Percentiles rank a stretch among this genome's conserved stretches.
These are phyloP conservation scores for Daldinia childiae DNA, from an alignment of 495 filamentous ascomycete genomes.

Conservation along the genomic window DNA sequence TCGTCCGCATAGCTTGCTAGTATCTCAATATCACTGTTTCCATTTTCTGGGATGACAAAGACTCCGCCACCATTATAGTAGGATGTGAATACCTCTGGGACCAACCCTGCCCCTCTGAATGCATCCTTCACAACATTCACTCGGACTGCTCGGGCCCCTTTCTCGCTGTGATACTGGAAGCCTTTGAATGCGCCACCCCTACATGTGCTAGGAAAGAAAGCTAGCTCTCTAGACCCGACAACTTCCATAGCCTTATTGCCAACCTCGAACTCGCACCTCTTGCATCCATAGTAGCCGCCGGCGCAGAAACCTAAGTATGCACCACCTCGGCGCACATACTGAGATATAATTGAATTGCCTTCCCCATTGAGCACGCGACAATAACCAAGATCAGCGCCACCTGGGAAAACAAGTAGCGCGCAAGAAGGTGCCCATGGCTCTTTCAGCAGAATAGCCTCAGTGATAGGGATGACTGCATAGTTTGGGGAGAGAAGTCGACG, in stretches of 20 bases:
- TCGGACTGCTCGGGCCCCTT: conserved; percentile 77
- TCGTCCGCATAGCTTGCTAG: conserved; percentile 81
- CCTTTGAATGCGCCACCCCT: conserved; percentile 88
- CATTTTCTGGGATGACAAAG: conserved; percentile 81
- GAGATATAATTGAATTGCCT: conserved; percentile 82
- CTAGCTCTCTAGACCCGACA: conserved; percentile 83
- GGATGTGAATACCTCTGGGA: conserved; percentile 72
- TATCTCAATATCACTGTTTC: conserved; percentile 75
- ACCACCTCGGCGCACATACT: conserved; percentile 88
- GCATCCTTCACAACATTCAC: conserved; percentile 70
- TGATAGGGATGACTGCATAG: conserved; percentile 91
- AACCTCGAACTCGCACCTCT: conserved; percentile 88
- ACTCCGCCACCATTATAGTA: conserved; percentile 97
- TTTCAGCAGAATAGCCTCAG: conserved; percentile 79
- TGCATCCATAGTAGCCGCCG: conserved; percentile 88
- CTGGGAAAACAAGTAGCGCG: conserved; percentile 89
- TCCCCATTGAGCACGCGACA: conserved; percentile 86
- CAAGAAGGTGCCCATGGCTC: conserved; percentile 93
- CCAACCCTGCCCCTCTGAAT: conserved; percentile 59
- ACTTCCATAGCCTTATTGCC: conserved; percentile 85
- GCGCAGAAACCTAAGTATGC: conserved; percentile 91
- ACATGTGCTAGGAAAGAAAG: conserved; percentile 87
- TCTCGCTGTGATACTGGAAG: conserved; percentile 91
- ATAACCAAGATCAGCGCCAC: conserved; percentile 94
- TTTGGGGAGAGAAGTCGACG: conserved; percentile 89